A percentile compares a stretch with the other conserved stretches of the same genome.
phyloP scores from a whole-genome alignment of 2,329 filamentous ascomycete species.

The Laburnicola sp. region DNA sequence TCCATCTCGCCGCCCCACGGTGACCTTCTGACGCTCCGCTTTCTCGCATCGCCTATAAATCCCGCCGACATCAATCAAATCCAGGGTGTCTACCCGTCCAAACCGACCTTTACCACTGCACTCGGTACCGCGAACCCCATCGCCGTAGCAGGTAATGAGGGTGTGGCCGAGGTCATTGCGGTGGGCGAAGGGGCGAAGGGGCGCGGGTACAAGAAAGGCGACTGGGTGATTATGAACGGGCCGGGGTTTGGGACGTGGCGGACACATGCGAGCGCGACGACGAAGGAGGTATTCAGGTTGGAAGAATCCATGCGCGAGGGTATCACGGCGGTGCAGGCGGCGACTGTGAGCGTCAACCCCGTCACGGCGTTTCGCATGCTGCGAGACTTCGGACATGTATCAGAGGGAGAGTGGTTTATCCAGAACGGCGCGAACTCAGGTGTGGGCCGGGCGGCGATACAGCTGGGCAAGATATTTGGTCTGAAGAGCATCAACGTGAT shows the following conservation, averaged over 20 bases:
- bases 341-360: conserved; percentile 89
- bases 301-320: conserved; percentile 69
- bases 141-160: conserved; percentile 86
- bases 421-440: conserved; percentile 97
- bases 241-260: conserved; percentile 92
- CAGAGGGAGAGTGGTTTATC: conserved; percentile 88
- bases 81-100: conserved; percentile 91
- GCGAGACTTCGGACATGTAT: conserved; percentile 69
- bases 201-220: conserved; percentile 67
- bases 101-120: conserved; percentile 73
- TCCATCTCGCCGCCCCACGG: conserved; percentile 77
- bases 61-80: conserved; percentile 98
- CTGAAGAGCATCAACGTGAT: conserved; percentile 89
- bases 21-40: conserved; percentile 73
- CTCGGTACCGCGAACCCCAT: conserved; percentile 77
- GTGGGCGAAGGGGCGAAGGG: conserved; percentile 62
- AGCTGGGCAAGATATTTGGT: conserved; percentile 83
- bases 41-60: conserved; percentile 91
- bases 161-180: conserved; percentile 84
- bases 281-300: conserved; percentile 67
- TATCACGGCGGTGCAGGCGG: conserved; percentile 75
- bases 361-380: conserved; percentile 95
- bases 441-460: conserved; percentile 88
- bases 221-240: conserved; percentile 89
- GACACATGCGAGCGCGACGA: conserved; percentile 75